Conservation (phyloP, 2,329 filamentous ascomycete genomes). For the Colletotrichum phormii region DNA sequence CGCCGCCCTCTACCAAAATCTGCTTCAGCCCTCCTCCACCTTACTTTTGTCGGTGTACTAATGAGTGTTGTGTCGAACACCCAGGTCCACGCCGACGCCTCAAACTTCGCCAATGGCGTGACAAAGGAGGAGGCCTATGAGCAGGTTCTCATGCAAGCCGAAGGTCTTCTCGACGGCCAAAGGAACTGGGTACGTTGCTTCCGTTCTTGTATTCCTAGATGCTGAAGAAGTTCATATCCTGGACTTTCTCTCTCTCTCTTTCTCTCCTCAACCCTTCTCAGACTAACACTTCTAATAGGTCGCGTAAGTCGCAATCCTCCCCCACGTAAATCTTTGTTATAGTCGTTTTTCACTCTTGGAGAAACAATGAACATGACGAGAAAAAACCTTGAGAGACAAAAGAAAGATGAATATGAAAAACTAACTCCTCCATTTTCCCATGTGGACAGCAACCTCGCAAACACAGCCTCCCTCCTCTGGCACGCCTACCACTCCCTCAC, state of each 20-base stretch:
- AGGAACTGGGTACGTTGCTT: conserved; percentile 79
- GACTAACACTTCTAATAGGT: neutral
- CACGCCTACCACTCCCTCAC: conserved; percentile 81
- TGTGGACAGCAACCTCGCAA: conserved; percentile 75
- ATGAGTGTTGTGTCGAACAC: neutral
- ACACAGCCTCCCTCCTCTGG: conserved; percentile 81
- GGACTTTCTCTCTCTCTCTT: too few relatives aligned
- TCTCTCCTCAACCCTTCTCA: too few relatives aligned
- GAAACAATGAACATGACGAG: too few relatives aligned
- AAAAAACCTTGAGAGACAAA: neutral
- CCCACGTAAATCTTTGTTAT: too few relatives aligned
- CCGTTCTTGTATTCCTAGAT: neutral
- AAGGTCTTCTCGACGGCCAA: conserved; percentile 77
- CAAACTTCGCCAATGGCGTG: conserved; percentile 75
- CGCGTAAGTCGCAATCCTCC: too few relatives aligned
- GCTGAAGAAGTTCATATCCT: too few relatives aligned
- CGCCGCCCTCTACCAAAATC: neutral
- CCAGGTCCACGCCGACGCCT: conserved; percentile 83
- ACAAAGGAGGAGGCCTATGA: conserved; percentile 79
- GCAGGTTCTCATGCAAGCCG: conserved; percentile 78
- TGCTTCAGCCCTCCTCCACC: neutral
- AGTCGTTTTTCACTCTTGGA: too few relatives aligned
- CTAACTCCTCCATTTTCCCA: neutral
- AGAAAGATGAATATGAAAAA: neutral
- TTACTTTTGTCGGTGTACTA: neutral